Evolutionary conservation across 2,329 filamentous ascomycete species (phyloP).

Genomic region (Spiromastix sp.): DNA sequence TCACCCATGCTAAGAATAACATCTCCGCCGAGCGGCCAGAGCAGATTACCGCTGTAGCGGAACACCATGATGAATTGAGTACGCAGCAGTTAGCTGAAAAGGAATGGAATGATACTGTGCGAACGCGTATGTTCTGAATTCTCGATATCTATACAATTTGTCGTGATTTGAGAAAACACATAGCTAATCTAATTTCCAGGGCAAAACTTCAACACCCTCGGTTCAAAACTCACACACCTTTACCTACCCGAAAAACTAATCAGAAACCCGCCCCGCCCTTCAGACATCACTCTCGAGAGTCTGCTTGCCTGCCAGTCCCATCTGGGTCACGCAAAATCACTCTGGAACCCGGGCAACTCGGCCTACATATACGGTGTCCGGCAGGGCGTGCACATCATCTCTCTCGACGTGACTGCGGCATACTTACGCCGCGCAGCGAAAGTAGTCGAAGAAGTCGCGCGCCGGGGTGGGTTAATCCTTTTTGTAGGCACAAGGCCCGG

Average conservation of each 20-base stretch:
- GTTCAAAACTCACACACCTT: constrained; percentile 16
- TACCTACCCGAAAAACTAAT: constrained; percentile 35
- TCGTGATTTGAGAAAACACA: too few relatives aligned
- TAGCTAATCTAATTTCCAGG: constrained; percentile 18
- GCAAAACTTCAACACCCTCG: constrained; percentile 21
- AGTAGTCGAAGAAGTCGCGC: constrained; percentile 77
- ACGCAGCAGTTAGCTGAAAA: constrained; percentile 3
- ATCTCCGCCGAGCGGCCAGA: constrained; percentile 9
- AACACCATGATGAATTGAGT: constrained; percentile 6
- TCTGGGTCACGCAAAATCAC: constrained; percentile 78
- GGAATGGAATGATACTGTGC: background rate
- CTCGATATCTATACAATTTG: too few relatives aligned
- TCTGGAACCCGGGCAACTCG: constrained; percentile 92
- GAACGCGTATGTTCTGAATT: background rate
- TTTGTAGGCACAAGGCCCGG: constrained; percentile 82
- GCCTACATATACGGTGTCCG: constrained; percentile 89
- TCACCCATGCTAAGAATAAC: constrained; percentile 10
- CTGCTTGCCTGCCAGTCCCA: constrained; percentile 80
- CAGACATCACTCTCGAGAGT: constrained; percentile 80
- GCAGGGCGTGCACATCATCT: constrained; percentile 85
- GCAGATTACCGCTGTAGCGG: constrained; percentile 8
- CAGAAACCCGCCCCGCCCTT: constrained; percentile 60
- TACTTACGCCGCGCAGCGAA: constrained; percentile 89
- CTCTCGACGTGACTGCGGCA: constrained; percentile 76
- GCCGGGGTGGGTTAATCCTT: constrained; percentile 71